Conservation (phyloP, 2,329 filamentous ascomycete genomes). For the Coniochaeta sp. region DNA sequence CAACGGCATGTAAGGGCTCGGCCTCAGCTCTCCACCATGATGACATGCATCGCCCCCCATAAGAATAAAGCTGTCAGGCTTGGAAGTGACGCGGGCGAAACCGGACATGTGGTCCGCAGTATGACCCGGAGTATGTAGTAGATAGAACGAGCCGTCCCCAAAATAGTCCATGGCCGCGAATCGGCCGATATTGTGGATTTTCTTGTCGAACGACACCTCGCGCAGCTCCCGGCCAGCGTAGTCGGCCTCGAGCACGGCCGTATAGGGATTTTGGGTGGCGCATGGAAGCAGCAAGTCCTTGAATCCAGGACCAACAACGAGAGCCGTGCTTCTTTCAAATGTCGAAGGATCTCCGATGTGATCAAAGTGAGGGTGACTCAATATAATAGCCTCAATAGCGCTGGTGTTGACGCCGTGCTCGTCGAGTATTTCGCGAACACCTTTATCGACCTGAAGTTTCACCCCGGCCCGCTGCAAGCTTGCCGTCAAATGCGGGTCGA, state of each 20-base stretch:
- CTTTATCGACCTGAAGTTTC: neutral
- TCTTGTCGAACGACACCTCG: neutral
- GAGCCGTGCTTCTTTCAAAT: neutral
- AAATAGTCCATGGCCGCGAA: slow-evolving; percentile 18
- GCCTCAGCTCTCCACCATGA: slow-evolving; percentile 28
- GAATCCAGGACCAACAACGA: slow-evolving; percentile 1
- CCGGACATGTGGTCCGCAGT: slow-evolving; percentile 20
- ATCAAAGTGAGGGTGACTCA: slow-evolving; percentile 1
- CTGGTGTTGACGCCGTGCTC: neutral
- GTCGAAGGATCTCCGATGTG: neutral
- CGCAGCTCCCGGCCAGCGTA: neutral
- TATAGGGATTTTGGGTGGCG: neutral
- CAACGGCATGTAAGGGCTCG: slow-evolving; percentile 22
- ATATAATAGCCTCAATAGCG: neutral
- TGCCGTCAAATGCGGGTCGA: slow-evolving; percentile 1
- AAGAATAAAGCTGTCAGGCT: slow-evolving; percentile 28
- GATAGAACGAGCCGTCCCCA: slow-evolving; percentile 19
- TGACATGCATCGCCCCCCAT: slow-evolving; percentile 35
- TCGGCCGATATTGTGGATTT: slow-evolving; percentile 8
- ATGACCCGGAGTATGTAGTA: slow-evolving; percentile 18
- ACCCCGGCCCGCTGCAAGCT: neutral
- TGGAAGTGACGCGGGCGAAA: slow-evolving; percentile 27
- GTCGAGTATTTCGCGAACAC: slow-evolving; percentile 8
- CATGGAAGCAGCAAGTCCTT: neutral
- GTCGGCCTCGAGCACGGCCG: neutral